Conservation (phyloP, 2,329 filamentous ascomycete genomes). For the Teratosphaeria epicoccoides region DNA sequence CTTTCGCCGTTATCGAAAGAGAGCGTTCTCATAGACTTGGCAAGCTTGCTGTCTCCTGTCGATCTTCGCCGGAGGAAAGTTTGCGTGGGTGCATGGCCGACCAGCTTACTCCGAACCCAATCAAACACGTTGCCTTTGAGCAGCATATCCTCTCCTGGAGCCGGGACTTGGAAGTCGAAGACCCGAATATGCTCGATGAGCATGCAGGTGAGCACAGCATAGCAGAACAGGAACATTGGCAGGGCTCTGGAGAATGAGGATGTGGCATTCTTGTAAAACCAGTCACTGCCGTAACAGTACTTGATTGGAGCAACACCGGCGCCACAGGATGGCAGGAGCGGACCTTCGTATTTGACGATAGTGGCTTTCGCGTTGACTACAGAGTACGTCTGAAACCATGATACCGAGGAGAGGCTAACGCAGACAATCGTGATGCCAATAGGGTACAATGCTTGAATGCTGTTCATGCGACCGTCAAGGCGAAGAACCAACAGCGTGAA, state of each 20-base stretch:
- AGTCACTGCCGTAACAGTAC: slow-evolving; percentile 7
- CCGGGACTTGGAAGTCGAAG: background rate
- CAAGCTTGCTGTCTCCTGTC: background rate
- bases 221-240: slow-evolving; percentile 8
- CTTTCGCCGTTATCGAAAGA: slow-evolving; percentile 1
- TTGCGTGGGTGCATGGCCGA: background rate
- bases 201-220: slow-evolving; percentile 6
- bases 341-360: slow-evolving; percentile 1
- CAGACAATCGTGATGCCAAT: slow-evolving; percentile 5
- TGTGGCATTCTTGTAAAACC: slow-evolving; percentile 5
- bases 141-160: background rate
- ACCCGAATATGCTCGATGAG: slow-evolving; percentile 6
- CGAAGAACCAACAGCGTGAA: slow-evolving; percentile 7
- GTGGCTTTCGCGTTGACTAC: slow-evolving; percentile 1
- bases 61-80: background rate
- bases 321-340: slow-evolving; percentile 1
- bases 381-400: slow-evolving; percentile 7
- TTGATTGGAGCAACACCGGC: slow-evolving; percentile 5
- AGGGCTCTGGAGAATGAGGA: slow-evolving; percentile 1
- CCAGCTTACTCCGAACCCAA: slow-evolving; percentile 1
- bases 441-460: slow-evolving; percentile 3
- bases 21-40: background rate
- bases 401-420: slow-evolving; percentile 4
- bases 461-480: slow-evolving; percentile 1
- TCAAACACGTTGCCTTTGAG: slow-evolving; percentile 1